Conservation (phyloP, 1,284 basidiomycete genomes). For the Cryptococcus deneoformans region DNA sequence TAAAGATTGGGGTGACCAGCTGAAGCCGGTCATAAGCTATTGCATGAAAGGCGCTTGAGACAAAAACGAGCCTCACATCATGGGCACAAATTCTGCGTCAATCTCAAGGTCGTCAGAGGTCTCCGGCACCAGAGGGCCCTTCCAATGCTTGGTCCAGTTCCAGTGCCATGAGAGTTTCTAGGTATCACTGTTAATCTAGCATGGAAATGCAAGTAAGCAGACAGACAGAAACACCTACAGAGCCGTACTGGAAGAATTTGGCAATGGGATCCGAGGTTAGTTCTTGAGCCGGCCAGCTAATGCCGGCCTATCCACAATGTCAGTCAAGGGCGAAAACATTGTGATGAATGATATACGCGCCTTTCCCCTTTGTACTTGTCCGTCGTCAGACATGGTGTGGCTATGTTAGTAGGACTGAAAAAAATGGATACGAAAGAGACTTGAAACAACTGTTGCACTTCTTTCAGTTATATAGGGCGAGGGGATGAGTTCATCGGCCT, state of each 20-base stretch:
- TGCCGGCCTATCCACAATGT: constrained; percentile 25
- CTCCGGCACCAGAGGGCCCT: constrained; percentile 23
- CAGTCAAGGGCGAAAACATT: not conserved
- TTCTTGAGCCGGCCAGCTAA: constrained; percentile 45
- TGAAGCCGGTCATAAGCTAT: constrained; percentile 2
- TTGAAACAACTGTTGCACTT: not conserved
- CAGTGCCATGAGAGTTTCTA: constrained; percentile 42
- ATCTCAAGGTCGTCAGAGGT: constrained; percentile 29
- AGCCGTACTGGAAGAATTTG: constrained; percentile 37
- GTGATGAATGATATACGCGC: not conserved
- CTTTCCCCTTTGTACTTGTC: constrained; percentile 5
- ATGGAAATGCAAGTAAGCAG: not conserved
- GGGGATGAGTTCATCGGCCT: not conserved
- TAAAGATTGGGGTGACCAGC: constrained; percentile 36
- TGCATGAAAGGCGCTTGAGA: not conserved
- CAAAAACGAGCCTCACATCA: constrained; percentile 33
- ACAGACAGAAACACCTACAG: constrained; percentile 20
- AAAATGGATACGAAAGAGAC: not conserved
- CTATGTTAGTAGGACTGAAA: not conserved
- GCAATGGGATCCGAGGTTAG: constrained; percentile 37
- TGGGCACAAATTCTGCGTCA: constrained; percentile 43
- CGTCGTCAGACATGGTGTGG: not conserved
- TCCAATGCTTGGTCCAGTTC: constrained; percentile 48
- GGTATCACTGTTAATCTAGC: no score
- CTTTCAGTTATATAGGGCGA: not conserved